phyloP scores from a whole-genome alignment of 352 stramenopile species.

The Achlya hypogyna region DNA sequence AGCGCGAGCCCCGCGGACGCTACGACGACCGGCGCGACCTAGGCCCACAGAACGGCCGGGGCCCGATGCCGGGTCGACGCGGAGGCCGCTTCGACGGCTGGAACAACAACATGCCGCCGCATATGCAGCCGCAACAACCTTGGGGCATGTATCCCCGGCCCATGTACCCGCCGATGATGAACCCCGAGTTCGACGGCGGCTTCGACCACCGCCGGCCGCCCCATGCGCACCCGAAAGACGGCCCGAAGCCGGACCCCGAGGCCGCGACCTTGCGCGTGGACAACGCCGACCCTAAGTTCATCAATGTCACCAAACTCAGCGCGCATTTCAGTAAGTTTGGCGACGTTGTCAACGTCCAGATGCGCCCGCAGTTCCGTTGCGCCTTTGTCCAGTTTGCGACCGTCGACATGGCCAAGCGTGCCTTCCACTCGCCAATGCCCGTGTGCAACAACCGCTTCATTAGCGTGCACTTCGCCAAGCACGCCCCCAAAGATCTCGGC shows the following conservation, averaged over 20 bases:
- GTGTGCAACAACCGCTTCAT: constrained; percentile 88
- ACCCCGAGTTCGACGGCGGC: constrained; percentile 6
- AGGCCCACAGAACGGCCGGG: background rate
- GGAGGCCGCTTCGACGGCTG: constrained; percentile 24
- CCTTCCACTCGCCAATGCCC: constrained; percentile 77
- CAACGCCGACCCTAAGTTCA: constrained; percentile 80
- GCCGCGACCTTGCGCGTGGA: constrained; percentile 56
- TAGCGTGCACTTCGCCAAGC: constrained; percentile 78
- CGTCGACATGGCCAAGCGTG: constrained; percentile 72
- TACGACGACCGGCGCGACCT: constrained; percentile 22
- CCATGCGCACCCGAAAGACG: background rate
- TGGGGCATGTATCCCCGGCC: constrained; percentile 12
- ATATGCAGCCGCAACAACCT: background rate
- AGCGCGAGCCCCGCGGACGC: constrained; percentile 8
- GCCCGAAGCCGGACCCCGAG: constrained; percentile 10
- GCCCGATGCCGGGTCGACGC: background rate
- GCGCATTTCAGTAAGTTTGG: constrained; percentile 83
- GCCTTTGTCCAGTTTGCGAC: constrained; percentile 82
- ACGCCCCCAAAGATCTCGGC: constrained; percentile 52
- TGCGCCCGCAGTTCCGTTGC: constrained; percentile 68
- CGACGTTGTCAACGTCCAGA: constrained; percentile 84
- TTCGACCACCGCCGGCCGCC: background rate
- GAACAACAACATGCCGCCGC: constrained; percentile 7
- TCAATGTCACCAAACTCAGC: constrained; percentile 84
- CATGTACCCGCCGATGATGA: constrained; percentile 20